Evolutionary conservation across 352 stramenopile species (phyloP).

Genomic region (Pythium plurisporium): DNA sequence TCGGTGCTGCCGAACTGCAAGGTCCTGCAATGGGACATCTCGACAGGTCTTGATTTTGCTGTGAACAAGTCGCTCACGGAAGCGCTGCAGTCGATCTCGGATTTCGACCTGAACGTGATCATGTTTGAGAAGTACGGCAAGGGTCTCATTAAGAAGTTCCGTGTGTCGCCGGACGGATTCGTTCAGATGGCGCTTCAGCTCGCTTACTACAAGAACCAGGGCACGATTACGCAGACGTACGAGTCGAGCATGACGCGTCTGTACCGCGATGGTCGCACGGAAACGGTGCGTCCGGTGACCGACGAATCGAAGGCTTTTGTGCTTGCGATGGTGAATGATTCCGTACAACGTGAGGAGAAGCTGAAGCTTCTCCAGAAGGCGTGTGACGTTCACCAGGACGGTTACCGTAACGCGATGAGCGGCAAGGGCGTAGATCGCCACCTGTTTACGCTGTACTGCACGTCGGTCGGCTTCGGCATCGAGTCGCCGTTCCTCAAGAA

Average conservation of each 20-base stretch:
- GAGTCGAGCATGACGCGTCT: slow-evolving; percentile 95
- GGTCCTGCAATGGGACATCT: slow-evolving; percentile 60
- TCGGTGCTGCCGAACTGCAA: slow-evolving; percentile 47
- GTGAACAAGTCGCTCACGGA: slow-evolving; percentile 52
- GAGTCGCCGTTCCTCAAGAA: slow-evolving; percentile 88
- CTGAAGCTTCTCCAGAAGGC: slow-evolving; percentile 85
- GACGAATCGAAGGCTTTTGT: slow-evolving; percentile 90
- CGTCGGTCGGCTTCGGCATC: slow-evolving; percentile 81
- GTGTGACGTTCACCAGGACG: slow-evolving; percentile 88
- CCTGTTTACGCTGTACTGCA: slow-evolving; percentile 94
- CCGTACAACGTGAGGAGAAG: slow-evolving; percentile 61
- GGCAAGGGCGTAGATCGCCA: slow-evolving; percentile 93
- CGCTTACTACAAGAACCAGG: slow-evolving; percentile 91
- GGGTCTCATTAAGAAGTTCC: slow-evolving; percentile 87
- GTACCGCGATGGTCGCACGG: slow-evolving; percentile 95
- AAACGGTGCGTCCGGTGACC: slow-evolving; percentile 90
- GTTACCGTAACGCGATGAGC: slow-evolving; percentile 87
- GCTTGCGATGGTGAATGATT: slow-evolving; percentile 76
- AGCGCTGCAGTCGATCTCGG: slow-evolving; percentile 58
- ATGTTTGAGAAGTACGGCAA: slow-evolving; percentile 89
- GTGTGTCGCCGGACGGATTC: slow-evolving; percentile 94
- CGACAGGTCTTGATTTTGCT: slow-evolving; percentile 40
- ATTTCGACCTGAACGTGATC: slow-evolving; percentile 90
- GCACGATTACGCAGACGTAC: slow-evolving; percentile 94
- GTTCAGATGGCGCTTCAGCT: slow-evolving; percentile 97